These are phyloP conservation scores for Trichoderma gracile DNA, from an alignment of 2,329 filamentous ascomycete species.

Conservation along the genomic window DNA sequence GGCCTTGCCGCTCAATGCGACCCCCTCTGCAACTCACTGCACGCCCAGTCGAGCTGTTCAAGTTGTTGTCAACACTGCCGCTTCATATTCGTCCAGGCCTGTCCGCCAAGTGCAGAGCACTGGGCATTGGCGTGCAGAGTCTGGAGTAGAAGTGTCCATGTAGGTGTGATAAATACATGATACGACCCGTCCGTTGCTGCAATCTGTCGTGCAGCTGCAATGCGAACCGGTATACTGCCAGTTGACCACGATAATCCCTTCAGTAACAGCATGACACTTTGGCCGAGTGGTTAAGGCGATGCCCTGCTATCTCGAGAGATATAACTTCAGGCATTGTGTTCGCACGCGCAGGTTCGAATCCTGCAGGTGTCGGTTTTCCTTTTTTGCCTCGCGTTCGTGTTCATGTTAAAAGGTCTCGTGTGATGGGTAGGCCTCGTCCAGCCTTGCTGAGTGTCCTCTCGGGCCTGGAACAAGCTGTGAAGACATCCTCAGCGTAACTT, in stretches of 20 bases:
- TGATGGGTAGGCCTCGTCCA: background rate
- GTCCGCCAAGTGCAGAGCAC: background rate
- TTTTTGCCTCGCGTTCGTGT: conserved; percentile 5
- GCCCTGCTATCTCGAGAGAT: conserved; percentile 17
- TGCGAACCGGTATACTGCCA: background rate
- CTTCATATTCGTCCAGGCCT: background rate
- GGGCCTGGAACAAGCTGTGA: conserved; percentile 1
- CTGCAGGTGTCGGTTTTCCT: conserved; percentile 14
- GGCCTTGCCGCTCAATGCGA: background rate
- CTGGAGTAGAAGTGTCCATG: too few species aligned
- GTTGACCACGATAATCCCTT: background rate
- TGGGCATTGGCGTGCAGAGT: background rate
- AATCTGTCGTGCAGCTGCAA: too few species aligned
- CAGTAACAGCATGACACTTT: conserved; percentile 13
- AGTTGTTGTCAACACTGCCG: too few species aligned
- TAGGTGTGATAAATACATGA: background rate
- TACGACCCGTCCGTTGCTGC: background rate
- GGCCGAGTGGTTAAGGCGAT: conserved; percentile 24
- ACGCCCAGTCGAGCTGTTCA: background rate
- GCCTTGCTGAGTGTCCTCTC: background rate
- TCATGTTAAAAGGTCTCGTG: background rate
- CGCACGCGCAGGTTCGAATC: conserved; percentile 24
- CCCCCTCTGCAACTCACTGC: background rate
- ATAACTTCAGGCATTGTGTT: conserved; percentile 24
- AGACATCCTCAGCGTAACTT: background rate